Evolutionary conservation across 805 yeast genomes (phyloP).

Genomic region (Candida multigemmis): DNA sequence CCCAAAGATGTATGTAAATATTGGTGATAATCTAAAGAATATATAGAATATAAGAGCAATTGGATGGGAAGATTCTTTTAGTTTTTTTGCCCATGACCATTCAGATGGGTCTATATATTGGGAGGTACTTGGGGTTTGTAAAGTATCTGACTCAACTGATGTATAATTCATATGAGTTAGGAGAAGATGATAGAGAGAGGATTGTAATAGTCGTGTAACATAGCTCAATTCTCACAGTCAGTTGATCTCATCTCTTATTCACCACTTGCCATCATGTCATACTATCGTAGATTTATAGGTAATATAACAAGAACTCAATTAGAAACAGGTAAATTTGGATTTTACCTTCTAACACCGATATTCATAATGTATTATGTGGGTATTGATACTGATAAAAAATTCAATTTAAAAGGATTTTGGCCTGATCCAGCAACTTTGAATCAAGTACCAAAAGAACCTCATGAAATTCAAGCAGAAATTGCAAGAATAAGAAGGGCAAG

Average conservation of each 20-base stretch:
- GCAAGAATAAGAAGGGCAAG: slow-evolving; percentile 79
- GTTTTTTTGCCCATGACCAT: slow-evolving; percentile 18
- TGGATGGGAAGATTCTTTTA: slow-evolving; percentile 74
- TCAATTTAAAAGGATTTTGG: slow-evolving; percentile 92
- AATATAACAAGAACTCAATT: slow-evolving; percentile 34
- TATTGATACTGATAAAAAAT: slow-evolving; percentile 77
- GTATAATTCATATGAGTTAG: slow-evolving; percentile 14
- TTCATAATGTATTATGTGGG: slow-evolving; percentile 93
- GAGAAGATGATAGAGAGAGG: too few relatives aligned
- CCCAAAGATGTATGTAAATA: slow-evolving; percentile 64
- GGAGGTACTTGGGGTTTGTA: slow-evolving; percentile 1
- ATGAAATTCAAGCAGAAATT: slow-evolving; percentile 83
- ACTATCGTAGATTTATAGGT: slow-evolving; percentile 22
- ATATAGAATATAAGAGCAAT: slow-evolving; percentile 63
- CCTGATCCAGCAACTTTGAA: slow-evolving; percentile 92
- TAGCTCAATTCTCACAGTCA: too few relatives aligned
- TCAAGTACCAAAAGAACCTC: slow-evolving; percentile 87
- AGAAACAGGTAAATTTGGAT: slow-evolving; percentile 54
- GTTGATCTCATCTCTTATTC: slow-evolving; percentile 1
- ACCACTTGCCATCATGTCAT: too few relatives aligned
- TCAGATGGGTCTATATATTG: slow-evolving; percentile 6
- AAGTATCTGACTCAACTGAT: slow-evolving; percentile 19
- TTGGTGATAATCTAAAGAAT: slow-evolving; percentile 52
- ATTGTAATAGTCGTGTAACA: too few relatives aligned
- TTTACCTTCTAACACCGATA: slow-evolving; percentile 79